Evolutionary conservation across 2,329 filamentous ascomycete species (phyloP).

Genomic region (Botryosphaeria dothidea): DNA sequence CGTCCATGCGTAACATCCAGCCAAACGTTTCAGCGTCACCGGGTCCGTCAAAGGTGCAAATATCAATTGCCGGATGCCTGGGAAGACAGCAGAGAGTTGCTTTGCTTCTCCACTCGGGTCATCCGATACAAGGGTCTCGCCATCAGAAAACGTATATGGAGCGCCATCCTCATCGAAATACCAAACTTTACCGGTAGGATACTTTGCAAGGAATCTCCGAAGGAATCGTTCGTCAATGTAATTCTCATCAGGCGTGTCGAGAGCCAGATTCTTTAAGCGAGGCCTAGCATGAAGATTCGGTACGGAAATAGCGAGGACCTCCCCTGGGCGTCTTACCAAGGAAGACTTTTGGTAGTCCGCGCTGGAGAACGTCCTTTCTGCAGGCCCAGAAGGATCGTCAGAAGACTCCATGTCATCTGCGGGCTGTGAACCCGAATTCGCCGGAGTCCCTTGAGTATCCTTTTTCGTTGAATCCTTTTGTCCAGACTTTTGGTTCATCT

Average conservation of each 20-base stretch:
- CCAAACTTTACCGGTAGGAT: slow-evolving; percentile 24
- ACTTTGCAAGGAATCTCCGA: slow-evolving; percentile 23
- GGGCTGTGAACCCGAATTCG: not conserved
- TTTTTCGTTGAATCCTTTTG: not conserved
- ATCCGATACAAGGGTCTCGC: slow-evolving; percentile 18
- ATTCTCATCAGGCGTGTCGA: slow-evolving; percentile 14
- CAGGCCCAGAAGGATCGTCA: slow-evolving; percentile 7
- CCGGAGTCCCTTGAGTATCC: not conserved
- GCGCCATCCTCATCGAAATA: slow-evolving; percentile 11
- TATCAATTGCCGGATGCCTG: slow-evolving; percentile 21
- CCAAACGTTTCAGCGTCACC: slow-evolving; percentile 24
- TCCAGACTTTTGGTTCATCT: slow-evolving; percentile 3
- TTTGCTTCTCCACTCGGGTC: slow-evolving; percentile 20
- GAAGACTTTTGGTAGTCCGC: slow-evolving; percentile 6
- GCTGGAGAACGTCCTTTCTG: slow-evolving; percentile 10
- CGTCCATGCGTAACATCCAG: slow-evolving; percentile 25
- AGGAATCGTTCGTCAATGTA: slow-evolving; percentile 24
- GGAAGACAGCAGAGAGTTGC: slow-evolving; percentile 20
- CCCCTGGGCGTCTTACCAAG: slow-evolving; percentile 10
- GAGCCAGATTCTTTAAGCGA: not conserved
- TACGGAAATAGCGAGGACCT: slow-evolving; percentile 3
- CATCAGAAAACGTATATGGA: slow-evolving; percentile 12
- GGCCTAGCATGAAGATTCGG: not conserved
- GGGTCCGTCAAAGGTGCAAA: slow-evolving; percentile 26
- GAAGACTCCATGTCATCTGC: not conserved